phyloP scores from a whole-genome alignment of 306 rosid genomes.

The Mimosa pudica region DNA sequence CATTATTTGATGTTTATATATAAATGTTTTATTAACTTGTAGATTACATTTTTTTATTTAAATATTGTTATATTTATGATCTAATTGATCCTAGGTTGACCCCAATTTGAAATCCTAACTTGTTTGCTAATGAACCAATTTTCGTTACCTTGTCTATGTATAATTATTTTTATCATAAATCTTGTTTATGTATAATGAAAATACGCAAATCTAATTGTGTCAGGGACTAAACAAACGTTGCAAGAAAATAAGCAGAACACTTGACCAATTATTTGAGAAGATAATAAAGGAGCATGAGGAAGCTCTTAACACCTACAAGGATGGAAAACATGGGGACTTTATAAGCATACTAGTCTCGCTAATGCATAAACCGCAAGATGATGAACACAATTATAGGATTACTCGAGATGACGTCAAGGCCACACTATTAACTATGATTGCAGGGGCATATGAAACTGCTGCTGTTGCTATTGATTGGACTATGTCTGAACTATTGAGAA shows the following conservation, averaged over 20 bases:
- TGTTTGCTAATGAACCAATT: too few relatives aligned
- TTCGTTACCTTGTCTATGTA: too few relatives aligned
- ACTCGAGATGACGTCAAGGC: slow-evolving; percentile 47
- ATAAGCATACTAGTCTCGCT: slow-evolving; percentile 37
- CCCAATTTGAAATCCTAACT: too few relatives aligned
- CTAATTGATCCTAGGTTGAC: too few relatives aligned
- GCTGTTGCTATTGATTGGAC: slow-evolving; percentile 28
- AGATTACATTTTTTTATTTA: too few relatives aligned
- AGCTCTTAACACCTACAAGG: slow-evolving; percentile 1
- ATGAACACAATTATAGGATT: slow-evolving; percentile 35
- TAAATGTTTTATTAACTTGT: too few relatives aligned
- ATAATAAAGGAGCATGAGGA: slow-evolving; percentile 41
- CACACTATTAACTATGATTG: slow-evolving; percentile 40
- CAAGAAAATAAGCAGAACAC: slow-evolving; percentile 13
- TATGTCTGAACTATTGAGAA: slow-evolving; percentile 40
- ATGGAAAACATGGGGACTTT: slow-evolving; percentile 14
- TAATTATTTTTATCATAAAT: too few relatives aligned
- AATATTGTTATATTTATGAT: too few relatives aligned
- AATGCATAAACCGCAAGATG: slow-evolving; percentile 32
- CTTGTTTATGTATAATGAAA: too few relatives aligned
- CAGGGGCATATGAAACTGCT: background rate
- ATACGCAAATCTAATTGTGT: background rate
- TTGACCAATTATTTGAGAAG: slow-evolving; percentile 39
- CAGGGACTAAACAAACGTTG: slow-evolving; percentile 16
- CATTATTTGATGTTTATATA: too few relatives aligned